Conservation (phyloP, 352 stramenopile genomes). For the Pythium volutum region DNA sequence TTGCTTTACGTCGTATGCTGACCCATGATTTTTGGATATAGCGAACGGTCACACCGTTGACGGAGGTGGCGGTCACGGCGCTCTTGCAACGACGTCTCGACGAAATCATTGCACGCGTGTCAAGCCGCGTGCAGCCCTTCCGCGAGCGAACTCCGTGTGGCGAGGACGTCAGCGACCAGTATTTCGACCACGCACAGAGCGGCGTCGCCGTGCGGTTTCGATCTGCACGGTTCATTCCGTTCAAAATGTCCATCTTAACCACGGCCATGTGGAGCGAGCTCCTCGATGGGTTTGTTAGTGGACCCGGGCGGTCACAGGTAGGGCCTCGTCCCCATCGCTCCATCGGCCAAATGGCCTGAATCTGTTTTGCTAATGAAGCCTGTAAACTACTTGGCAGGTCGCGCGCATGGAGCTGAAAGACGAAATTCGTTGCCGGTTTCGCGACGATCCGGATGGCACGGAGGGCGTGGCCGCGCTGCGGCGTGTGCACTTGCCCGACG, state of each 20-base stretch:
- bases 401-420: neutral
- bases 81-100: no score
- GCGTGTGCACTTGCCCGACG: conserved; percentile 6
- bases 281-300: neutral
- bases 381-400: neutral
- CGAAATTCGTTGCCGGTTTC: neutral
- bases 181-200: neutral
- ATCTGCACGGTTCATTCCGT: neutral
- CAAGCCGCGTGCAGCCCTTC: no score
- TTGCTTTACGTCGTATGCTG: no score
- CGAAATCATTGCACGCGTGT: no score
- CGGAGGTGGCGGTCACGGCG: no score
- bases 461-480: neutral
- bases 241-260: conserved; percentile 2
- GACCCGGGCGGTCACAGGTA: neutral
- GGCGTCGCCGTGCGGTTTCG: neutral
- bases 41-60: no score
- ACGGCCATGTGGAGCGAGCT: neutral
- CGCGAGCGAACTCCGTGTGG: no score
- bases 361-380: no score
- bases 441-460: neutral
- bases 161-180: neutral
- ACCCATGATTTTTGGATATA: no score
- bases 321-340: no score
- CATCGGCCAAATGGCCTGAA: no score